Percentiles rank a stretch among this genome's conserved stretches.
These are phyloP conservation scores for Aurinia saxatilis DNA, from an alignment of 345 rosid genomes.

Conservation along the genomic window DNA sequence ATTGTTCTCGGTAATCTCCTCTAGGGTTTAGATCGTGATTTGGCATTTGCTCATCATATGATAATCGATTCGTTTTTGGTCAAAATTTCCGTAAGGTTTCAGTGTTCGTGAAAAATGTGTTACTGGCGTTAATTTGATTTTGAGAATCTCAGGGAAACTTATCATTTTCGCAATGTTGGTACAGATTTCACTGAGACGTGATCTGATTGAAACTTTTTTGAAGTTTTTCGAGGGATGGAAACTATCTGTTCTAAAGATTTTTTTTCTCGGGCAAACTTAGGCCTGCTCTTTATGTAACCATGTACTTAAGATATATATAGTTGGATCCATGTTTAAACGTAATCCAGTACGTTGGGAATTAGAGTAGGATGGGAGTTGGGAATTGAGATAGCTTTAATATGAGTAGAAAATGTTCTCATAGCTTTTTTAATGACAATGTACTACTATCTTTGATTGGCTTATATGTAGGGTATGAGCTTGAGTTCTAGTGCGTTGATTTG, in stretches of 20 bases:
- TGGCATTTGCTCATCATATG: background rate
- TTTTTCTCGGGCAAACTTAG: background rate
- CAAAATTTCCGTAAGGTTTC: no score
- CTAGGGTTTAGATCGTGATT: slow-evolving; percentile 6
- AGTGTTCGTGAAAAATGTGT: background rate
- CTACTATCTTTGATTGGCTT: background rate
- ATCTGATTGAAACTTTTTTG: no score
- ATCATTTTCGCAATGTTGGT: no score
- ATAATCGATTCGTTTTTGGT: background rate
- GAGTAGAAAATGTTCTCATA: background rate
- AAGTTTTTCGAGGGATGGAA: background rate
- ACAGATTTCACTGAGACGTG: no score
- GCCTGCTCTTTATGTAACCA: background rate
- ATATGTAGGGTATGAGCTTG: background rate
- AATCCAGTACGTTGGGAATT: background rate
- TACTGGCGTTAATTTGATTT: background rate
- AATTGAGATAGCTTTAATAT: background rate
- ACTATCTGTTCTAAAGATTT: background rate
- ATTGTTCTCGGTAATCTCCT: background rate
- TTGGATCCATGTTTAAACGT: background rate
- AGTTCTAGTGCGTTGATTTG: background rate
- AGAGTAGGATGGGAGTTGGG: background rate
- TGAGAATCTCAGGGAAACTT: background rate
- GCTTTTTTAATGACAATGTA: no score
- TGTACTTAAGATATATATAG: background rate